A percentile compares a stretch with the other conserved stretches of the same genome.
phyloP scores from a whole-genome alignment of 768 basidiomycete genomes.

The Thelephora aurantiotincta region DNA sequence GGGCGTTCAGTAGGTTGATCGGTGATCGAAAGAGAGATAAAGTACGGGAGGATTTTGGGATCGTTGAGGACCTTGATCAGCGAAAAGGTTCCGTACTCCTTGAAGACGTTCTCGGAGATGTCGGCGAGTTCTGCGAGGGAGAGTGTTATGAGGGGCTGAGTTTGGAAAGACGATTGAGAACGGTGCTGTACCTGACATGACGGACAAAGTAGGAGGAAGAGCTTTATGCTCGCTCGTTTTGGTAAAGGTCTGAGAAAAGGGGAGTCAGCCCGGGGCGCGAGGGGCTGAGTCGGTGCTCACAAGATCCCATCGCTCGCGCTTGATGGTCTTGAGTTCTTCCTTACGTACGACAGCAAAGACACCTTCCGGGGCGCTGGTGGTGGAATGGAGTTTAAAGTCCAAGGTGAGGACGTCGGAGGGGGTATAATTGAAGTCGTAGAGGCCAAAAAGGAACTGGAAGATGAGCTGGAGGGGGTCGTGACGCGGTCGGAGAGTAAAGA shows the following conservation, averaged over 20 bases:
- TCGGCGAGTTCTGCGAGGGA: slow-evolving; percentile 60
- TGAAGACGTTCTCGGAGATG: slow-evolving; percentile 66
- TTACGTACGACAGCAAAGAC: slow-evolving; percentile 81
- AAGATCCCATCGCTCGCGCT: slow-evolving; percentile 72
- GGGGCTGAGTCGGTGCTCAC: slow-evolving; percentile 32
- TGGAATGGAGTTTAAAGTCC: slow-evolving; percentile 57
- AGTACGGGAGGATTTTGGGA: slow-evolving; percentile 54
- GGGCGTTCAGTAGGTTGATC: slow-evolving; percentile 78
- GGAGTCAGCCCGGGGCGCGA: not conserved
- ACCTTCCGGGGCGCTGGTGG: slow-evolving; percentile 42
- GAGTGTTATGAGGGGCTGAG: slow-evolving; percentile 3
- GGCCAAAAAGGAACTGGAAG: slow-evolving; percentile 43
- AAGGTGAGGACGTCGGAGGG: slow-evolving; percentile 59
- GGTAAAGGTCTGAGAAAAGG: slow-evolving; percentile 53
- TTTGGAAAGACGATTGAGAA: not conserved
- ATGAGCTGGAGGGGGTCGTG: slow-evolving; percentile 66
- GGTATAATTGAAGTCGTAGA: slow-evolving; percentile 65
- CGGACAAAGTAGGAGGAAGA: slow-evolving; percentile 46
- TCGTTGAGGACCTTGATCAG: slow-evolving; percentile 47
- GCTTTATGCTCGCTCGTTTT: slow-evolving; percentile 53
- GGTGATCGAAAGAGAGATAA: slow-evolving; percentile 82
- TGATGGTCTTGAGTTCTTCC: slow-evolving; percentile 56
- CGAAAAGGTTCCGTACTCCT: slow-evolving; percentile 32
- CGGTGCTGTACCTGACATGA: slow-evolving; percentile 52
- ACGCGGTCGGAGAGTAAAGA: slow-evolving; percentile 64